Base-by-base conservation (phyloP, 768 basidiomycete species). In the Pisolithus orientalis region DNA sequence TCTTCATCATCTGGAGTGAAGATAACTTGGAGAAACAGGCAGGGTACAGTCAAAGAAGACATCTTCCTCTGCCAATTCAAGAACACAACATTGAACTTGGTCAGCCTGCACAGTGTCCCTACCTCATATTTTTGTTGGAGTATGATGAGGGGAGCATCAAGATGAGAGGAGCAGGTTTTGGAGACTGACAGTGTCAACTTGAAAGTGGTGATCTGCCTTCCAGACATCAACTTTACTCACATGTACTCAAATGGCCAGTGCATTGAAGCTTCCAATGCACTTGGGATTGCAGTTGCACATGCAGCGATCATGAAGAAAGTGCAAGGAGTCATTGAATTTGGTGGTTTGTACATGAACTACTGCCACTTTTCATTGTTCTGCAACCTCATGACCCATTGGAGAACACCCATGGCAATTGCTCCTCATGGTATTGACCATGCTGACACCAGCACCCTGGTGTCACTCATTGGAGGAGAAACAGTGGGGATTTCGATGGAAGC, bases 401-500 rank as follows among this genome's bases (percentile, higher is more conserved):
- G 96, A 25, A 67, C 79, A 3, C 78, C 98, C 46, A 98, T 97
- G 94, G 91, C 94, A 4, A 98, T 99, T 71, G 98, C 96, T 49
- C 93, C 95, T 38, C 96, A 99, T 64, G 96, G 96, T 69, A 98
- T 99, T 71, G 98, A 99, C 70, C 86, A 95, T 46, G 88, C 94
- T 25, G 96, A 98, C 61, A 97, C 96, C 16, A 96, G 96, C 17
- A 94, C 95, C 4, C 77, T 99, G 49, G 97, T 97, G 87, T 47
- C 97, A 92, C 68, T 98, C 96, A 1, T 98, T 99, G 77, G 96
- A 99, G 69, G 96, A 21, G 21, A 98, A 75, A 98, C 95, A 2
- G 96, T 99, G 55, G 96, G 98, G 67, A 97, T 98, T 61, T 71
- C 98, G 51, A 94, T 98, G 87, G 96, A 99, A 66, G 96, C 96